Base-by-base conservation (phyloP, 768 basidiomycete species). In the Pulveroboletus sp. region DNA sequence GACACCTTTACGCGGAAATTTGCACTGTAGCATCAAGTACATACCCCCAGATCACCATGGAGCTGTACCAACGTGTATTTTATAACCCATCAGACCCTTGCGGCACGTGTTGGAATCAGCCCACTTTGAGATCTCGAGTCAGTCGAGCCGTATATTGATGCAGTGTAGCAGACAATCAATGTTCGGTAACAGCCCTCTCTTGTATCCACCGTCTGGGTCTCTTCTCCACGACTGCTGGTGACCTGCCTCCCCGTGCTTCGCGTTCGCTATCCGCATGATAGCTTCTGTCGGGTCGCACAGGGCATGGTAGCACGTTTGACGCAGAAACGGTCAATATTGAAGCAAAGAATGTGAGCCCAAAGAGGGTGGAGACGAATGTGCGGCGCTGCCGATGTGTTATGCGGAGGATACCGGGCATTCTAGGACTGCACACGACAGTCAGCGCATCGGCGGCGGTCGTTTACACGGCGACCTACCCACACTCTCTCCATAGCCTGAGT, bases 161-260 rank as follows among this genome's bases (percentile, higher is more conserved):
- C 33, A 33, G 24, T 25, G 33, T 23, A n/a, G 21, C 6, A 39
- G 5, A 40, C 13, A 40, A 16, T 56, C 40, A 61, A 47, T 35
- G 51, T 35, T 58, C 58, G 16, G 56, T 29, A 31, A 58, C 45
- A 39, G 33, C 37, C 53, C 69, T 85, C 68, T 92, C 90, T 68
- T 90, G 85, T 63, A 92, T 90, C 90, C 90, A 92, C 55, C 86
- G 76, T 58, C 80, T 76, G 12, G 85, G 84, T 43, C 77, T 72
- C 69, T 81, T 88, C 56, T 84, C 78, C 19, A 75, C 75, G 23
- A 83, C 76, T 29, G 74, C 72, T 29, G 60, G 51, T 20, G 53
- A 46, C 40, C 44, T 54, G 51, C 45, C 43, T 51, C 67, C 57
- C 45, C 59, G 62, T 36, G 60, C 47, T 51, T 56, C 56, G 47